Conservation (phyloP, 768 basidiomycete genomes). For the Strobilomyces echinocephalus region DNA sequence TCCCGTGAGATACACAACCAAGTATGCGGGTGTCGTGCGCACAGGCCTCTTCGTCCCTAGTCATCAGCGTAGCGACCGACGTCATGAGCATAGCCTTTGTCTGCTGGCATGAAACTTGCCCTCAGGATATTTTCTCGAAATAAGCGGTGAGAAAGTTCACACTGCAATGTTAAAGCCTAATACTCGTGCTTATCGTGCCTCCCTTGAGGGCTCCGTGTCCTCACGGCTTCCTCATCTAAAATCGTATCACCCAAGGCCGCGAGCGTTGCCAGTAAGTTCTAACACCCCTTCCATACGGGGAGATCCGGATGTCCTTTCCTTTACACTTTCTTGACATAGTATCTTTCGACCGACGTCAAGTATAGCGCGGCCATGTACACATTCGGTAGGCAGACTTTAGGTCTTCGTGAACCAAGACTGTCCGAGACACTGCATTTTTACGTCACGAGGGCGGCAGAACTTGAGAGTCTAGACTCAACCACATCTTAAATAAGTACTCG, state of each 20-base stretch:
- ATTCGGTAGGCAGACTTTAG: neutral
- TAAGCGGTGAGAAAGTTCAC: constrained; percentile 19
- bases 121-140: neutral
- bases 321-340: constrained; percentile 3
- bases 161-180: constrained; percentile 15
- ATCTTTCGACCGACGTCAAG: neutral
- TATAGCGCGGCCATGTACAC: neutral
- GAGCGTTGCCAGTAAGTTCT: neutral
- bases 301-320: neutral
- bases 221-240: neutral
- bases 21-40: neutral
- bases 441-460: constrained; percentile 11
- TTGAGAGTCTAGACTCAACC: constrained; percentile 3
- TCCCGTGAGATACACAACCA: neutral
- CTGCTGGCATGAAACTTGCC: neutral
- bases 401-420: constrained; percentile 3
- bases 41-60: neutral
- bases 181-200: neutral
- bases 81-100: neutral
- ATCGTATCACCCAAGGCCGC: neutral
- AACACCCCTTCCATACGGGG: neutral
- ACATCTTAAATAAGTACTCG: neutral
- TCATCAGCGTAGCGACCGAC: neutral
- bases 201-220: neutral
- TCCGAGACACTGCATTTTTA: constrained; percentile 12